Evolutionary conservation across 2,329 filamentous ascomycete species (phyloP), one percentile per base, ranked within the genome.

Genomic region (Orbilia oligospora): DNA sequence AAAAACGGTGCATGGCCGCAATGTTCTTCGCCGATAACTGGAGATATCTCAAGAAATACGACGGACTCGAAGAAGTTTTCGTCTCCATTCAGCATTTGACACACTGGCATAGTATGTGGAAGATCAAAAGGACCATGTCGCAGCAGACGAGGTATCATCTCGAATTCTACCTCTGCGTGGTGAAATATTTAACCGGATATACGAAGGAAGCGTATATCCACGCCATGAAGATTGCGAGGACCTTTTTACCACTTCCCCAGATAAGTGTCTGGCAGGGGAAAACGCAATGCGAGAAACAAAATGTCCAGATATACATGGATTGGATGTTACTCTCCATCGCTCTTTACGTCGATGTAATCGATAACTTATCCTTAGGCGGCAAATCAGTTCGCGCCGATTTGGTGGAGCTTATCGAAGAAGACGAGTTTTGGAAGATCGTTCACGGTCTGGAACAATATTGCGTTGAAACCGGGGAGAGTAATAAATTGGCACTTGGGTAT

Each of bases 11-110:
- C 9, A 5, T 10, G 61, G 48, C 41, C 4, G 41, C 22, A 12
- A 55, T 56, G 38, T 69, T 71, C 36, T 36, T 72, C 30, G 30
- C 55, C 12, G 66, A 78, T 33, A 58, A 46, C 49, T 65, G 48
- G 46, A 36, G 56, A 8, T 27, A 24, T 8, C 24, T 38, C 12
- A 14, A 16, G 1, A 33, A 38, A 6, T 9, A 24, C n/a, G 14
- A 53, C 1, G 58, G 48, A 2, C 22, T 70, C 12, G 27, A 18
- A 16, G 55, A 65, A 22, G 20, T 66, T 6, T 58, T 36, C 8
- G 16, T 14, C 24, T 30, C 51, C 10, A 1, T 30, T 14, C 5
- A 30, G 3, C 49, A 46, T n/a, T 48, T 72, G 12, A 48, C 24
- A 2, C 24, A 10, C 4, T 51, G 55, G 22, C 27, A 51, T 20